phyloP scores from a whole-genome alignment of 139 green algal species.

The Dunaliella primolecta region DNA sequence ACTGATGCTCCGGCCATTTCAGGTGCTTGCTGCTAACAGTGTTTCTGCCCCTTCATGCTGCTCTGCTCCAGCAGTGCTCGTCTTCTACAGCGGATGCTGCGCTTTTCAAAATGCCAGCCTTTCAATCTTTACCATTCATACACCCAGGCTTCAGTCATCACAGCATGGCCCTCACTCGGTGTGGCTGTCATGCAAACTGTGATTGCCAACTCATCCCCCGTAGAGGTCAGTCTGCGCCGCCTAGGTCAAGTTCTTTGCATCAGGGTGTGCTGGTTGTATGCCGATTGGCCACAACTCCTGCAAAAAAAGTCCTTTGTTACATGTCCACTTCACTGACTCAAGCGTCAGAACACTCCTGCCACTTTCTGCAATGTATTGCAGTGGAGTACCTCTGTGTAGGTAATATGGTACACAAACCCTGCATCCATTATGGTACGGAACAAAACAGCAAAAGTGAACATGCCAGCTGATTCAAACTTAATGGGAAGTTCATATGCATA shows the following conservation, averaged over 20 bases:
- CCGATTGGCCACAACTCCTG: too few species aligned
- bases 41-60: background rate
- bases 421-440: too few species aligned
- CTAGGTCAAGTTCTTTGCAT: background rate
- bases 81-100: background rate
- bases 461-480: too few species aligned
- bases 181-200: constrained; percentile 39
- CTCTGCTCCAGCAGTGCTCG: background rate
- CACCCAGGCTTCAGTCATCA: constrained; percentile 28
- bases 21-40: constrained; percentile 12
- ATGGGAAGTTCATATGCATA: too few species aligned
- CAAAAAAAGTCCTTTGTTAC: background rate
- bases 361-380: background rate
- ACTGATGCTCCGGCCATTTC: constrained; percentile 26
- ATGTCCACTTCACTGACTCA: background rate
- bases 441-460: too few species aligned
- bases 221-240: constrained; percentile 5
- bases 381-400: background rate
- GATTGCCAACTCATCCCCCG: constrained; percentile 14
- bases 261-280: too few species aligned
- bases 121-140: background rate
- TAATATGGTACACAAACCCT: too few species aligned
- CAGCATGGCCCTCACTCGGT: constrained; percentile 31
- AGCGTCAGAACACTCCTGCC: too few species aligned
- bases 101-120: background rate